Base-by-base conservation (phyloP, 2,329 filamentous ascomycete genomes). In the Lanzia echinophila region DNA sequence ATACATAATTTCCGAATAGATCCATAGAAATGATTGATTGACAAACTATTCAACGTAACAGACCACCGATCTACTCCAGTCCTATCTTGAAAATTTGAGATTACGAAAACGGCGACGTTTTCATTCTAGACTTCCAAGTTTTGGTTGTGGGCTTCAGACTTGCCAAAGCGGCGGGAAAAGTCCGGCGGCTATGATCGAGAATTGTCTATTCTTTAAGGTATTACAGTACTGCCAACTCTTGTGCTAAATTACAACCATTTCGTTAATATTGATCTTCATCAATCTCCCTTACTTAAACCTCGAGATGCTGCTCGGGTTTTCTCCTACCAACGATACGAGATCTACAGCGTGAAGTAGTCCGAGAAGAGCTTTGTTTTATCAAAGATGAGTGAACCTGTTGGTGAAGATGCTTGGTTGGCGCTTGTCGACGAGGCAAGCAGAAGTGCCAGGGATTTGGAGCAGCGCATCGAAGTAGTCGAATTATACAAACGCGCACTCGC, bases 401-500 rank as follows among this genome's bases (percentile, higher is more conserved):
- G 87, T 63, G 88, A 94, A 73, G 82, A 87, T 55, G 79, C 79
- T 67, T 94, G 88, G 88, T 71, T 87, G 61, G 86, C 87, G 62
- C 88, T 87, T 70, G 78, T 92, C 60, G 82, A 88, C 58, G 88
- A 91, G 69, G 81, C 87, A 62, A 80, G 78, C 54, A 74, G 78
- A 70, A 72, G 75, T 71, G 74, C 85, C 66, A 67, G 73, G 65
- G 72, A 84, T 66, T 70, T 87, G 52, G 86, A 90, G 57, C 79
- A 82, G 63, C 82, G 86, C 61, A 78, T 89, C 66, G 76, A 78
- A 57, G 75, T 88, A 46, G 77, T 90, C 65, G 88, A 92, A 68
- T 72, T 87, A 43, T 90, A 83, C 71, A 83, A 86, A 62, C 79
- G 78, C 61, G 87, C 88, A 54, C 79, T 86, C 20, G 72, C 73